These are phyloP conservation scores for Lojkania enalia DNA, from an alignment of 2,329 filamentous ascomycete genomes.

Conservation along the genomic window DNA sequence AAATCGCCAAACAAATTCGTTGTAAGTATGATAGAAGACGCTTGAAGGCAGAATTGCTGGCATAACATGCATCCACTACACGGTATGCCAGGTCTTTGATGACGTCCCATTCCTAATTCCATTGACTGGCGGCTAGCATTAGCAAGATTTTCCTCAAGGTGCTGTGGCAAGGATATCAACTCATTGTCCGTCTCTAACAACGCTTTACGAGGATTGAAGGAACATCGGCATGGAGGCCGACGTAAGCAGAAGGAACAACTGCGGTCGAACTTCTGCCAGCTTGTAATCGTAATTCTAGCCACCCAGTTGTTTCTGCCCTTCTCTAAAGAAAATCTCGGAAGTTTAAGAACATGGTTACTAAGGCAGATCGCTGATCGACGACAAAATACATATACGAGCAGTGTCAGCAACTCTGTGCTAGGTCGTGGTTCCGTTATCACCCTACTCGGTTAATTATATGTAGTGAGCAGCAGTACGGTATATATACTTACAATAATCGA, in stretches of 20 bases:
- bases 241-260: no score
- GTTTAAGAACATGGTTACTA: constrained; percentile 1
- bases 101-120: no score
- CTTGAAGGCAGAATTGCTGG: not conserved
- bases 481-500: not conserved
- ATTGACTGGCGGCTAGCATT: no score
- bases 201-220: no score
- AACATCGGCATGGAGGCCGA: no score
- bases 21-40: not conserved
- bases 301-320: not conserved
- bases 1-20: constrained; percentile 3
- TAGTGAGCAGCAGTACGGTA: not conserved
- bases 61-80: no score
- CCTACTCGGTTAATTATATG: not conserved
- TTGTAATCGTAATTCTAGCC: constrained; percentile 1
- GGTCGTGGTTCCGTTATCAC: not conserved
- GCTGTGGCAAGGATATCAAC: no score
- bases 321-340: constrained; percentile 1
- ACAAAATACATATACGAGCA: constrained; percentile 3
- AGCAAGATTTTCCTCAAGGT: no score
- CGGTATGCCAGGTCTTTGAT: no score
- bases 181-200: no score
- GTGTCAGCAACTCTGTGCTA: not conserved
- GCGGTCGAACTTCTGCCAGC: no score
- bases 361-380: constrained; percentile 1